Evolutionary conservation across 1,284 basidiomycete genomes (phyloP).

Genomic region (Taiwanofungus camphoratus): DNA sequence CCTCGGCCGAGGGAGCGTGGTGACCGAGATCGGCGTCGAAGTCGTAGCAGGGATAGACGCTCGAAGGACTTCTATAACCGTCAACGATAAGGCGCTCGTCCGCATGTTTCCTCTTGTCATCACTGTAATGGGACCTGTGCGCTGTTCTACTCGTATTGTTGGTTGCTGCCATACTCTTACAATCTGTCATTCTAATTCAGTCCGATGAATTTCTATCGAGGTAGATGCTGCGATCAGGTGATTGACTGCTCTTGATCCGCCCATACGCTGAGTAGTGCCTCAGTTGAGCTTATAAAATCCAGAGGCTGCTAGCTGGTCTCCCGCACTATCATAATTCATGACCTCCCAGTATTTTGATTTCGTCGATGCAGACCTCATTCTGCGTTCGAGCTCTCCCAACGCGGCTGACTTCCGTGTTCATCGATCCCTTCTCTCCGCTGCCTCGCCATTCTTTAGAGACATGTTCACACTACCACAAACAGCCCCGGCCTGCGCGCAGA

Average conservation of each 20-base stretch:
- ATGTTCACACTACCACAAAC: conserved; percentile 65
- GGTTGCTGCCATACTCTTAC: conserved; percentile 1
- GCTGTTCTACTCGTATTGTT: neutral
- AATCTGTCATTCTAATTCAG: neutral
- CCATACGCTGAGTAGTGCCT: no score
- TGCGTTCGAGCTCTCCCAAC: conserved; percentile 34
- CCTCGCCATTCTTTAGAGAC: conserved; percentile 62
- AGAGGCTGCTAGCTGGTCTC: no score
- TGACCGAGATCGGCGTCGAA: conserved; percentile 18
- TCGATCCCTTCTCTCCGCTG: conserved; percentile 49
- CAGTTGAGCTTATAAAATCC: neutral
- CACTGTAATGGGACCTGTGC: neutral
- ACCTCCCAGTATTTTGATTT: conserved; percentile 33
- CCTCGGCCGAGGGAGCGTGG: conserved; percentile 19
- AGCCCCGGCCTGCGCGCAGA: conserved; percentile 5
- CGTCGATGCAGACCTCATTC: conserved; percentile 48
- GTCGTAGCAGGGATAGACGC: conserved; percentile 18
- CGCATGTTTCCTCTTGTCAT: neutral
- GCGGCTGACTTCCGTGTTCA: conserved; percentile 54
- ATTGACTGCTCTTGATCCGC: neutral
- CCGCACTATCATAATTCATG: no score
- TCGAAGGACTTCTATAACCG: conserved; percentile 16
- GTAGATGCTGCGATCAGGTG: neutral
- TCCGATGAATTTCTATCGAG: conserved; percentile 1
- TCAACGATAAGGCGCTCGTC: conserved; percentile 12